Conservation (phyloP, 345 rosid genomes). For the Geranium rotundifolium region DNA sequence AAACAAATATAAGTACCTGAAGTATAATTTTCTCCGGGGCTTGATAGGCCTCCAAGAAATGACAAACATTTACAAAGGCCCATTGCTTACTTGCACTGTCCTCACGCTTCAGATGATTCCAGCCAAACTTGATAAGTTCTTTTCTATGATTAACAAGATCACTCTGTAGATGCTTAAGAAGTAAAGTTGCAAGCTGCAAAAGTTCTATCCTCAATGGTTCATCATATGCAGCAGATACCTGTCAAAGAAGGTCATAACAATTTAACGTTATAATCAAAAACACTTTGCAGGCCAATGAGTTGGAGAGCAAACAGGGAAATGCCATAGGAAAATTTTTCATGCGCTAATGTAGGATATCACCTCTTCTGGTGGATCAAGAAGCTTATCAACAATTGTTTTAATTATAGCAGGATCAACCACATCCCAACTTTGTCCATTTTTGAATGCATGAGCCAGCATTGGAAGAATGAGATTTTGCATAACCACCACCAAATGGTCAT, state of each 20-base stretch:
- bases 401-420: conserved; percentile 81
- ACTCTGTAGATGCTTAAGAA: conserved; percentile 86
- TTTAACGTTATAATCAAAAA: no score
- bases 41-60: conserved; percentile 97
- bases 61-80: conserved; percentile 99
- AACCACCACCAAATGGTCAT: conserved; percentile 87
- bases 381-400: conserved; percentile 94
- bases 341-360: conserved; percentile 17
- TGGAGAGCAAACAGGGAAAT: neutral
- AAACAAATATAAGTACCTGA: conserved; percentile 43
- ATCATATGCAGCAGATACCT: conserved; percentile 98
- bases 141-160: conserved; percentile 97
- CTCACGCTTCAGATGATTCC: conserved; percentile 99
- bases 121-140: conserved; percentile 96
- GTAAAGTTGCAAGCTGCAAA: conserved; percentile 92
- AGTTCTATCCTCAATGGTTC: conserved; percentile 98
- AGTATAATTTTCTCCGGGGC: conserved; percentile 98
- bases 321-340: no score
- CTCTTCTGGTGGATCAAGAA: conserved; percentile 99
- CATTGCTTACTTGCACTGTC: conserved; percentile 99
- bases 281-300: neutral
- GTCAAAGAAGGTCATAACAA: conserved; percentile 5
- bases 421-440: conserved; percentile 83
- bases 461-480: conserved; percentile 99
- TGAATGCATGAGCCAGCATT: conserved; percentile 95